These are phyloP conservation scores for Colletotrichum navitas DNA, from an alignment of 2,329 filamentous ascomycete genomes.

Conservation along the genomic window DNA sequence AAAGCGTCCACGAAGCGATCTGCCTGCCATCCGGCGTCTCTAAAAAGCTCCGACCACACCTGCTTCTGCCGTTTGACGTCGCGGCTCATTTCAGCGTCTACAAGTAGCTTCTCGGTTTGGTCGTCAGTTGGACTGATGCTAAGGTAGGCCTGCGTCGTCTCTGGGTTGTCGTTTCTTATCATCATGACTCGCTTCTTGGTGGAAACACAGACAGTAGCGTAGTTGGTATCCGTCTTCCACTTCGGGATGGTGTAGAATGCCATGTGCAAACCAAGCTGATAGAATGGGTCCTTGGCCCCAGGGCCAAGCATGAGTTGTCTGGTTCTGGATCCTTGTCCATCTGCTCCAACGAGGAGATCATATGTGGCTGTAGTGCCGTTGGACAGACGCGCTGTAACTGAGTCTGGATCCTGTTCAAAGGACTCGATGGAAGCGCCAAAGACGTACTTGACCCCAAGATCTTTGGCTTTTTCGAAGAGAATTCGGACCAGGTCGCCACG, in stretches of 20 bases:
- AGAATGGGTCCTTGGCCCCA: slow-evolving; percentile 44
- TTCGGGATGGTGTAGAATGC: slow-evolving; percentile 52
- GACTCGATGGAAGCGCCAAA: slow-evolving; percentile 47
- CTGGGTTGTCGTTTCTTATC: slow-evolving; percentile 35
- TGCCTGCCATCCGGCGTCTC: slow-evolving; percentile 57
- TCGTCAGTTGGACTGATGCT: slow-evolving; percentile 23
- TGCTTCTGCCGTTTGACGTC: slow-evolving; percentile 43
- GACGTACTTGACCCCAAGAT: slow-evolving; percentile 45
- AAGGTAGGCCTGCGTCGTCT: slow-evolving; percentile 38
- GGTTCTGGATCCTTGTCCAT: slow-evolving; percentile 65
- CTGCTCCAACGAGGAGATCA: slow-evolving; percentile 68
- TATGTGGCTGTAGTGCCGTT: slow-evolving; percentile 58
- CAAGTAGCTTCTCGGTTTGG: slow-evolving; percentile 12
- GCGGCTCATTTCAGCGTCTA: slow-evolving; percentile 19
- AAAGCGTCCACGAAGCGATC: slow-evolving; percentile 53
- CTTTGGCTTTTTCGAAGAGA: slow-evolving; percentile 57
- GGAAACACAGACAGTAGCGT: slow-evolving; percentile 29
- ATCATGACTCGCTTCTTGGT: slow-evolving; percentile 25
- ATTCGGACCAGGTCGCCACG: slow-evolving; percentile 66
- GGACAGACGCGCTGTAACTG: slow-evolving; percentile 56
- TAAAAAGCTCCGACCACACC: slow-evolving; percentile 51
- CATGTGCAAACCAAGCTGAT: slow-evolving; percentile 46
- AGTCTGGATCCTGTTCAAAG: slow-evolving; percentile 49
- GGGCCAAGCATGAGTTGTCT: slow-evolving; percentile 56
- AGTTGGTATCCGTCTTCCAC: slow-evolving; percentile 40